Evolutionary conservation across 108 stramenopile genomes (phyloP), one percentile per base, ranked within the genome.

Genomic region (Epithemia pelagica): DNA sequence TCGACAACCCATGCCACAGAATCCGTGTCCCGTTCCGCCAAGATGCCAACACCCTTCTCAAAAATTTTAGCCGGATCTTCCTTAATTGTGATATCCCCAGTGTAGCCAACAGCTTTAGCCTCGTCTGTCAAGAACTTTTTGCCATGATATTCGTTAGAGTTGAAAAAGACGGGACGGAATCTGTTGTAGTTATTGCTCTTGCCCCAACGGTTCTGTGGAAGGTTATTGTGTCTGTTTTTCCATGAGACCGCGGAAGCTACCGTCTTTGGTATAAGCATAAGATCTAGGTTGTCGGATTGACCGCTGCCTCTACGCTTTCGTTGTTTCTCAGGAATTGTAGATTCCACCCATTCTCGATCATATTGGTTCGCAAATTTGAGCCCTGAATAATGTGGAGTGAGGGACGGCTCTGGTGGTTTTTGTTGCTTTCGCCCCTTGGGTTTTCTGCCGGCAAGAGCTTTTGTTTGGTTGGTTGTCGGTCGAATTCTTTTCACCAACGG

Each of bases 121-220:
- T 85, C 74, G 8, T 79, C 69, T 28, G 83, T 77, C 8, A 84
- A 53, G 37, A 75, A 85, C 32, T 75, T 71, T 21, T 65, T 53
- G 1, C 86, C 90, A 54, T 86, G 81, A 54, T 82, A 90, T 8
- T 75, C 69, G 66, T 87, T 90, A 2, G 86, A 86, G 74, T 88
- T 86, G 65, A 88, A 88, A 32, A 83, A 84, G n/a, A 90, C 81
- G 8, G 30, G 54, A 61, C 74, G 71, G 30, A 55, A 65, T 46
- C 53, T 31, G 59, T 37, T 53, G 46, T 46, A n/a, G 57, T 70
- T 66, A 26, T 64, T 58, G 23, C 61, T 70, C 26, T 59, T 56
- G 7, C 56, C 31, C n/a, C 2, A 65, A 24, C 24, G 46, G 65
- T 54, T 54, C n/a, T n/a, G n/a, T n/a, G n/a, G n/a, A n/a, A n/a